Evolutionary conservation across 768 basidiomycete species (phyloP).

Genomic region (Cystobasidium ongulense): DNA sequence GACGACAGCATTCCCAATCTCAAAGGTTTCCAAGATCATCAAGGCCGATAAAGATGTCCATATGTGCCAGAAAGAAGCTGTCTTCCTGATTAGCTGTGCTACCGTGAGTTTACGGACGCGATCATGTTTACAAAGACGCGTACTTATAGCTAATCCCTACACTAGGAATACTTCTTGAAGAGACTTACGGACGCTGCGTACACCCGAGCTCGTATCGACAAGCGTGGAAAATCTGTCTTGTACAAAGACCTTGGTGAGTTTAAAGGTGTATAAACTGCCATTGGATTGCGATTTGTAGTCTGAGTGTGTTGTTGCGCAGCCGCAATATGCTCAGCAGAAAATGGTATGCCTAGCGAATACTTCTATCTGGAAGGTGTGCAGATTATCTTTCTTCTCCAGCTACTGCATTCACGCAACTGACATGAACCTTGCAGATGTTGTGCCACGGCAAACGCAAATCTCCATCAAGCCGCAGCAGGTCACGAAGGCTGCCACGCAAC

Average conservation of each 20-base stretch:
- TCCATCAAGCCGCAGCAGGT: not conserved
- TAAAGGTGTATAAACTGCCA: too few species aligned
- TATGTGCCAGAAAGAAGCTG: conserved; percentile 45
- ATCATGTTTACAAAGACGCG: not conserved
- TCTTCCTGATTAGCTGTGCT: conserved; percentile 46
- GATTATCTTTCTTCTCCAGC: not conserved
- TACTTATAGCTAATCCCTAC: not conserved
- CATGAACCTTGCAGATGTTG: not conserved
- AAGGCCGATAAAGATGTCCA: conserved; percentile 48
- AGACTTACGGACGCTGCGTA: conserved; percentile 45
- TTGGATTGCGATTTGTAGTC: not conserved
- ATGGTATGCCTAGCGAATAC: conserved; percentile 11
- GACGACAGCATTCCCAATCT: conserved; percentile 44
- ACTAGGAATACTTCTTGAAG: conserved; percentile 46
- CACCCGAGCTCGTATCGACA: conserved; percentile 45
- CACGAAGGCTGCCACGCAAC: not conserved
- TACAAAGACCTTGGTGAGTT: conserved; percentile 45
- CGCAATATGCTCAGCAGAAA: conserved; percentile 13
- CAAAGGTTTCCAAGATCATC: conserved; percentile 45
- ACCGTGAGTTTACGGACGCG: conserved; percentile 42
- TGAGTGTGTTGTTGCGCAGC: not conserved
- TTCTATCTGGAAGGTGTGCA: conserved; percentile 27
- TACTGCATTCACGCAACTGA: not conserved
- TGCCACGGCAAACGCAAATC: not conserved
- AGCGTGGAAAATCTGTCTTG: conserved; percentile 44